Conservation (phyloP, 495 filamentous ascomycete species). For the Trichoderma asperelloides region DNA sequence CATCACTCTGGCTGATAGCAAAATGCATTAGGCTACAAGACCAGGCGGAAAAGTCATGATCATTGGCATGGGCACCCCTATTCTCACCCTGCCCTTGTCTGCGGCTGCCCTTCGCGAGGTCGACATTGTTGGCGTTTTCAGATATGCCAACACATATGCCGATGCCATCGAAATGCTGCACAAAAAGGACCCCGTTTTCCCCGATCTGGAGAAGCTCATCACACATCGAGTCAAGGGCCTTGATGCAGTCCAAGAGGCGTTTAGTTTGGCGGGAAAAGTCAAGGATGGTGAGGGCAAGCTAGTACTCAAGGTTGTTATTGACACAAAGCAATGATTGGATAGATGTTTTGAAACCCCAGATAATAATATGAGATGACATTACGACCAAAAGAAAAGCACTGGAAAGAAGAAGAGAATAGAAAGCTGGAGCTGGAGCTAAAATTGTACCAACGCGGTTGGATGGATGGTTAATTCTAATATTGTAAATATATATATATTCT, state of each 20-base stretch:
- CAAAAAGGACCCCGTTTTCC: slow-evolving; percentile 44
- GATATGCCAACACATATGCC: slow-evolving; percentile 80
- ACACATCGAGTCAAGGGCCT: slow-evolving; percentile 56
- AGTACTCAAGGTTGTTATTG: slow-evolving; percentile 47
- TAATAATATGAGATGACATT: neutral
- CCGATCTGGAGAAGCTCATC: slow-evolving; percentile 53
- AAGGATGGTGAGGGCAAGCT: slow-evolving; percentile 44
- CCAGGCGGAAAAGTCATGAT: slow-evolving; percentile 77
- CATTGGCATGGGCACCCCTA: slow-evolving; percentile 89
- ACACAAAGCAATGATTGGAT: slow-evolving; percentile 25
- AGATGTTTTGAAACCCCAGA: neutral
- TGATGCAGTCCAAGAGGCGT: slow-evolving; percentile 34
- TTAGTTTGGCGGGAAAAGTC: slow-evolving; percentile 42
- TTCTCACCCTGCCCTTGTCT: slow-evolving; percentile 79
- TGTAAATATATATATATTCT: too few species aligned
- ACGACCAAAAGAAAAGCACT: neutral
- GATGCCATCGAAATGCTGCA: slow-evolving; percentile 64
- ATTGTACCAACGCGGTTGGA: neutral
- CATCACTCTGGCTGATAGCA: neutral
- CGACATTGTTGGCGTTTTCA: slow-evolving; percentile 83
- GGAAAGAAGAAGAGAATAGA: neutral
- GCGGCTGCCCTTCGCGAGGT: slow-evolving; percentile 85
- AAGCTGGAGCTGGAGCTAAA: neutral
- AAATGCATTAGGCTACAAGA: slow-evolving; percentile 42
- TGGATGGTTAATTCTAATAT: too few species aligned